Conservation (phyloP, 768 basidiomycete species). For the Auriscalpium microsporum region DNA sequence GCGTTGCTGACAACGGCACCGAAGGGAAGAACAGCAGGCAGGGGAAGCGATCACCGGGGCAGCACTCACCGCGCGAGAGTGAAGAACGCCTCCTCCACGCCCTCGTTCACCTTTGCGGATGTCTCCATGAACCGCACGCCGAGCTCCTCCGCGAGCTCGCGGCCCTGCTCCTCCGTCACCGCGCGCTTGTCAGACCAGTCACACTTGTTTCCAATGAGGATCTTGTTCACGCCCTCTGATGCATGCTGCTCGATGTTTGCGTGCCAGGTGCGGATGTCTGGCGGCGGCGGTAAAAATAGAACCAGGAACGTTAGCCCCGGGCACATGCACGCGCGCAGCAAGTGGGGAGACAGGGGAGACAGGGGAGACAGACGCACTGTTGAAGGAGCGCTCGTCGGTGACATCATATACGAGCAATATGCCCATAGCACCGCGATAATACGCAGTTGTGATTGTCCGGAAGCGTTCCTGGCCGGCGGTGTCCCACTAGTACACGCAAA, state of each 20-base stretch:
- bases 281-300: neutral
- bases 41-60: neutral
- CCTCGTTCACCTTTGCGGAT: slow-evolving; percentile 92
- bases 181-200: slow-evolving; percentile 96
- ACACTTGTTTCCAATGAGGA: slow-evolving; percentile 97
- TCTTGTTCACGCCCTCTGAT: slow-evolving; percentile 98
- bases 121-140: slow-evolving; percentile 98
- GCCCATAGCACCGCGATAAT: slow-evolving; percentile 98
- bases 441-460: slow-evolving; percentile 96
- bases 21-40: neutral
- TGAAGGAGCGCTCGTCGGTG: slow-evolving; percentile 89
- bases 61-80: slow-evolving; percentile 78
- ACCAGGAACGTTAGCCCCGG: neutral
- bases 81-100: slow-evolving; percentile 98
- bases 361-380: slow-evolving; percentile 52
- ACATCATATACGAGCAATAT: slow-evolving; percentile 99
- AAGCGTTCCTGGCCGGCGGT: slow-evolving; percentile 99
- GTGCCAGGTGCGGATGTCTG: slow-evolving; percentile 98
- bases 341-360: too few relatives aligned
- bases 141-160: slow-evolving; percentile 84
- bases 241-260: slow-evolving; percentile 97
- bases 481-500: slow-evolving; percentile 66
- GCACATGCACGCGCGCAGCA: neutral
- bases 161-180: slow-evolving; percentile 87
- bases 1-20: neutral